Conservation (phyloP, 1,139 yeast genomes). For the Saccharomycopsis hybrid region DNA sequence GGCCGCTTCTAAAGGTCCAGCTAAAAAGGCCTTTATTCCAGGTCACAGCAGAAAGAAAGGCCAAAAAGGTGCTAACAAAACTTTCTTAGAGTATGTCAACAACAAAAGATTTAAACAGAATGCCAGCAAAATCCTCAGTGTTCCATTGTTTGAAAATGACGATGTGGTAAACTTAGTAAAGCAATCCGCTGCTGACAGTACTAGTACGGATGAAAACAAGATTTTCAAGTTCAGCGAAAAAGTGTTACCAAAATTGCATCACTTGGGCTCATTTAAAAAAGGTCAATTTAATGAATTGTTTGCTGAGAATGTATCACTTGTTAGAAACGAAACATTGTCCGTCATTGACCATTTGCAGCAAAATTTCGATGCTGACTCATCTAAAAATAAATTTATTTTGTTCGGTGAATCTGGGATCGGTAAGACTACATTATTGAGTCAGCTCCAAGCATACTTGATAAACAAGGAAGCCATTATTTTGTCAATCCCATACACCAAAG, state of each 20-base stretch:
- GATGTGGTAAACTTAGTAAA: slow-evolving; percentile 1
- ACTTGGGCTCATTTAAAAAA: slow-evolving; percentile 53
- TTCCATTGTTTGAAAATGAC: slow-evolving; percentile 8
- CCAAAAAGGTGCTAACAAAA: slow-evolving; percentile 12
- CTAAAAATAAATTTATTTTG: slow-evolving; percentile 47
- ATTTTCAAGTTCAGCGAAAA: slow-evolving; percentile 14
- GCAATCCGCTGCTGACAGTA: not conserved
- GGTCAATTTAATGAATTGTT: slow-evolving; percentile 61
- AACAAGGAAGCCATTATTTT: slow-evolving; percentile 52
- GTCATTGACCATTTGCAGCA: slow-evolving; percentile 29
- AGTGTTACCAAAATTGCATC: slow-evolving; percentile 5
- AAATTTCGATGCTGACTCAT: slow-evolving; percentile 28
- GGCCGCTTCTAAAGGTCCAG: not conserved
- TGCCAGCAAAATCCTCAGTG: slow-evolving; percentile 5
- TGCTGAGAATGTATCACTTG: slow-evolving; percentile 48
- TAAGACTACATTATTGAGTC: slow-evolving; percentile 68
- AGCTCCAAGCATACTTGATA: slow-evolving; percentile 53
- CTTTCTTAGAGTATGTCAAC: slow-evolving; percentile 17
- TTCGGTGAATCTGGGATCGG: slow-evolving; percentile 77
- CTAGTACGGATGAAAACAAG: too few species aligned
- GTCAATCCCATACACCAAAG: slow-evolving; percentile 59
- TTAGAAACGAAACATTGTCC: slow-evolving; percentile 35
- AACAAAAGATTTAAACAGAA: slow-evolving; percentile 7
- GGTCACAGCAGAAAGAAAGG: slow-evolving; percentile 2
- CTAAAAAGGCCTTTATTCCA: slow-evolving; percentile 1